A percentile compares a stretch with the other conserved stretches of the same genome.
These are phyloP conservation scores for Simplicillium sp. DNA, from an alignment of 2,329 filamentous ascomycete genomes.

Conservation along the genomic window DNA sequence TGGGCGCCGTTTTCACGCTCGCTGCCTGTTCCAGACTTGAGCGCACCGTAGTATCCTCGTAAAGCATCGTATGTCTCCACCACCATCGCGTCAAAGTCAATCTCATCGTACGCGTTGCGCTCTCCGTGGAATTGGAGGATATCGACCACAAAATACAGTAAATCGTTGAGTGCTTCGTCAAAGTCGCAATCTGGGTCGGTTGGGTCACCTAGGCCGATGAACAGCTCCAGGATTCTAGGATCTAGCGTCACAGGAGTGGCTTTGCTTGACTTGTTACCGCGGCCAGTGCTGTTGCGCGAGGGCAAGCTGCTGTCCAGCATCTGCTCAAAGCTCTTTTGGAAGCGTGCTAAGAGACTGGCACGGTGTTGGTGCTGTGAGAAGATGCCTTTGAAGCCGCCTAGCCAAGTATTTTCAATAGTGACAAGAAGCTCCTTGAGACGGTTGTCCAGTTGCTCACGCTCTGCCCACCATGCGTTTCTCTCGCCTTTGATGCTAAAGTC, in stretches of 20 bases:
- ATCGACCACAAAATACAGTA: slow-evolving; percentile 93
- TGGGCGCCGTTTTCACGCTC: slow-evolving; percentile 44
- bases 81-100: slow-evolving; percentile 89
- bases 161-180: slow-evolving; percentile 82
- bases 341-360: slow-evolving; percentile 58
- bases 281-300: slow-evolving; percentile 55
- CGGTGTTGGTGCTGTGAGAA: slow-evolving; percentile 66
- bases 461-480: slow-evolving; percentile 81
- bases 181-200: slow-evolving; percentile 59
- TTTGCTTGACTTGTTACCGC: slow-evolving; percentile 41
- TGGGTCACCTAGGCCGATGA: slow-evolving; percentile 74
- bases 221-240: slow-evolving; percentile 68
- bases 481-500: slow-evolving; percentile 66
- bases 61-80: slow-evolving; percentile 82
- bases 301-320: slow-evolving; percentile 80
- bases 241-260: slow-evolving; percentile 38
- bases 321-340: slow-evolving; percentile 67
- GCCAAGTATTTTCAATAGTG: slow-evolving; percentile 87
- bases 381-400: slow-evolving; percentile 91
- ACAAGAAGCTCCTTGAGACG: slow-evolving; percentile 69
- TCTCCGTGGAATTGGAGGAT: slow-evolving; percentile 96
- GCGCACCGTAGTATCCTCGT: slow-evolving; percentile 59
- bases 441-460: slow-evolving; percentile 69
- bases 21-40: slow-evolving; percentile 21
- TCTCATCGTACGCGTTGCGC: slow-evolving; percentile 92